Percentiles rank a stretch among this genome's conserved stretches.
phyloP scores from a whole-genome alignment of 495 filamentous ascomycete genomes.

The Aspergillus indologenus region DNA sequence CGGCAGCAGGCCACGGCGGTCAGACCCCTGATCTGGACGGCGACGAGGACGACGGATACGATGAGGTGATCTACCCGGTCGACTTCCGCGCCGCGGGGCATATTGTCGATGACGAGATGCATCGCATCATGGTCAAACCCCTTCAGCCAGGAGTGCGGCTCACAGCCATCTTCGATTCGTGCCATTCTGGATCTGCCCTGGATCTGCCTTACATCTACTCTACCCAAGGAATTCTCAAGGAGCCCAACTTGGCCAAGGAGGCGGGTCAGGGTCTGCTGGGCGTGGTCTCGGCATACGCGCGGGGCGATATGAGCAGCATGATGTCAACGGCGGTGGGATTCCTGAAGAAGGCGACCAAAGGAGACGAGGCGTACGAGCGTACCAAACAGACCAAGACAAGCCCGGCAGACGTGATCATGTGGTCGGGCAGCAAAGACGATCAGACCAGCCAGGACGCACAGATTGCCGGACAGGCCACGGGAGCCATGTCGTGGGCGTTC shows the following conservation, averaged over 20 bases:
- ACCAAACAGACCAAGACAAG: slow-evolving; percentile 88
- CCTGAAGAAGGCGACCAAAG: slow-evolving; percentile 87
- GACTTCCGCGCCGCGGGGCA: slow-evolving; percentile 89
- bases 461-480: slow-evolving; percentile 81
- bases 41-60: slow-evolving; percentile 92
- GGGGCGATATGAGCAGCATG: slow-evolving; percentile 83
- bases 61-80: slow-evolving; percentile 97
- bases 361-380: slow-evolving; percentile 76
- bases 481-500: slow-evolving; percentile 98
- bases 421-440: slow-evolving; percentile 92
- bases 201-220: slow-evolving; percentile 98
- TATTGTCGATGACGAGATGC: slow-evolving; percentile 98
- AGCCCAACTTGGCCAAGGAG: slow-evolving; percentile 96
- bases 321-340: slow-evolving; percentile 78
- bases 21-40: slow-evolving; percentile 96
- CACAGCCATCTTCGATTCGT: slow-evolving; percentile 99
- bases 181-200: slow-evolving; percentile 93
- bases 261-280: slow-evolving; percentile 89
- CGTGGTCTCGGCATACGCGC: slow-evolving; percentile 84
- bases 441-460: slow-evolving; percentile 74
- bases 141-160: slow-evolving; percentile 81
- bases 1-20: slow-evolving; percentile 76
- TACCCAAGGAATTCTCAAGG: slow-evolving; percentile 92
- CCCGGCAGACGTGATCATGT: slow-evolving; percentile 95
- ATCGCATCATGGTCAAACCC: slow-evolving; percentile 88